Evolutionary conservation across 306 rosid species (phyloP), one percentile per base, ranked within the genome.

Genomic region (Sophora flavescens): DNA sequence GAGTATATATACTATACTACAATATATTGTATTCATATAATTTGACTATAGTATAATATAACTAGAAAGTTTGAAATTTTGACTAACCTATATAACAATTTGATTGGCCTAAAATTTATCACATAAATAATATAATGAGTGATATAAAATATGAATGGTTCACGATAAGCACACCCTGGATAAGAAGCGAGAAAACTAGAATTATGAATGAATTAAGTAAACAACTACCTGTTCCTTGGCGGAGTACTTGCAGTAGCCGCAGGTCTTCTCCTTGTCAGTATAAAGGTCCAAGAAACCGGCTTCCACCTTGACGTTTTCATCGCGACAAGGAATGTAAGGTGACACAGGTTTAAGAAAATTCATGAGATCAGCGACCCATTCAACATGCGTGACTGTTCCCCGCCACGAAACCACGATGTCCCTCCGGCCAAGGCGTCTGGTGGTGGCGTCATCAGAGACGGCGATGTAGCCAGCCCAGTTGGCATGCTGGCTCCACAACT

Each of bases 391-490:
- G 30, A 93, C 97, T 0, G 96, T 93, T 8, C 97, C 97, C n/a
- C 97, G 56, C 97, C 97, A 93, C 0, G 92, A 86, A 0, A 93
- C 38, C 3, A 73, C 58, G 14, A 93, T 86, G 80, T 93, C 97
- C 0, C 97, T 81, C 8, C 94, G 86, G 8, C 94, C 97, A 0
- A 93, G 52, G 0, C 53, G 75, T 9, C 64, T 50, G 6, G 83
- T 75, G 1, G 82, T 78, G 0, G 59, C 87, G 63, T 93, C 89
- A 72, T 82, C 78, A 0, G 94, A 89, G 5, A 91, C 90, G 18
- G 97, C 92, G 7, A 90, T 76, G 86, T 82, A 93, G 0, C 97
- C 96, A 0, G 88, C 86, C 97, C 96, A 93, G 69, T 92, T 92
- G 7, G 97, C 96, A 79, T 70, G 84, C 56, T 77, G 72, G 91